Evolutionary conservation across 1,139 yeast species (phyloP).

Genomic region (Geotrichum klebahnii): DNA sequence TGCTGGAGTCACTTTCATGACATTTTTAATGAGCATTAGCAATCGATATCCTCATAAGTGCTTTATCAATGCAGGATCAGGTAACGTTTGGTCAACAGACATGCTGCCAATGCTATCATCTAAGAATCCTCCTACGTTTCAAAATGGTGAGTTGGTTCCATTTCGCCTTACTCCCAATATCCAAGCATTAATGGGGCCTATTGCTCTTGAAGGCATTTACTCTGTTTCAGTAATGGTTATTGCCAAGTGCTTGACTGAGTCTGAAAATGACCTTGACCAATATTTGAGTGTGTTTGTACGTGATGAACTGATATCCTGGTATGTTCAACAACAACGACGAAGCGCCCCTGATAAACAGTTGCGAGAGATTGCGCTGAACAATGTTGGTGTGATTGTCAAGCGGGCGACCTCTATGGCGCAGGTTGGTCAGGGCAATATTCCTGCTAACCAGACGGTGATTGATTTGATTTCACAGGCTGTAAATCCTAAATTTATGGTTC

Average conservation of each 20-base stretch:
- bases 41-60: slow-evolving; percentile 93
- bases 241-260: slow-evolving; percentile 84
- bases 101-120: slow-evolving; percentile 70
- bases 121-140: slow-evolving; percentile 82
- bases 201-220: slow-evolving; percentile 84
- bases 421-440: slow-evolving; percentile 64
- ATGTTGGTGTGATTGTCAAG: slow-evolving; percentile 80
- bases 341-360: slow-evolving; percentile 72
- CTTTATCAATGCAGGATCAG: slow-evolving; percentile 73
- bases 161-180: slow-evolving; percentile 94
- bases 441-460: slow-evolving; percentile 88
- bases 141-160: slow-evolving; percentile 92
- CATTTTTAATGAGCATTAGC: slow-evolving; percentile 92
- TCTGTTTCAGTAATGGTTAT: slow-evolving; percentile 81
- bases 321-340: slow-evolving; percentile 66
- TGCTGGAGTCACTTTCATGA: slow-evolving; percentile 90
- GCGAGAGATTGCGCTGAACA: slow-evolving; percentile 80
- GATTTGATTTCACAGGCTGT: slow-evolving; percentile 94
- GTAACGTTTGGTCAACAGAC: slow-evolving; percentile 90
- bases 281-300: slow-evolving; percentile 87
- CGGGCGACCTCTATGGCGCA: slow-evolving; percentile 64
- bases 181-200: slow-evolving; percentile 88
- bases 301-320: slow-evolving; percentile 94
- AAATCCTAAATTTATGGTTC: slow-evolving; percentile 88
- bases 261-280: slow-evolving; percentile 73